Percentiles rank a stretch among this genome's conserved stretches.
Conservation (phyloP, 257 asterid species). For the Solanum lignicaule region DNA sequence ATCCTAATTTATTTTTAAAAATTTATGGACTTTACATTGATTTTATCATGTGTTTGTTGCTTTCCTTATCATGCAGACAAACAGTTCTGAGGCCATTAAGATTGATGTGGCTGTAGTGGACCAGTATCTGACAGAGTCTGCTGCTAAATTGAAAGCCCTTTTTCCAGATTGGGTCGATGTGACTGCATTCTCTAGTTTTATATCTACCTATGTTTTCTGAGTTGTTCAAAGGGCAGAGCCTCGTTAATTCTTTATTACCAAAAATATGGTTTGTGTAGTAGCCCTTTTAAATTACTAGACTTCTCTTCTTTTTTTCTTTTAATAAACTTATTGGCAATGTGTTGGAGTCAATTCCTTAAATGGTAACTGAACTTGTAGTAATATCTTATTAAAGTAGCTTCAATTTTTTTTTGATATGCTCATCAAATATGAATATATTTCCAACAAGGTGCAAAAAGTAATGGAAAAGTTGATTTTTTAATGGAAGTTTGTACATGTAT, state of each 20-base stretch:
- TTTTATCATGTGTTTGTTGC: neutral
- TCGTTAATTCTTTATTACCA: neutral
- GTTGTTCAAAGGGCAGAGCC: slow-evolving; percentile 7
- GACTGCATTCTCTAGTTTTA: slow-evolving; percentile 63
- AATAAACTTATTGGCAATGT: neutral
- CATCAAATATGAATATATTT: neutral
- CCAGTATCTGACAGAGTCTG: slow-evolving; percentile 42
- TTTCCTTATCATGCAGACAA: slow-evolving; percentile 40
- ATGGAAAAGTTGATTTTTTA: neutral
- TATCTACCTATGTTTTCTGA: slow-evolving; percentile 48
- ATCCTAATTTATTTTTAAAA: neutral
- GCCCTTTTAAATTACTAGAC: neutral
- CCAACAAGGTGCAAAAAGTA: neutral
- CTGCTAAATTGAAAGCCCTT: slow-evolving; percentile 60
- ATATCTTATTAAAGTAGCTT: neutral
- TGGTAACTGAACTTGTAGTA: neutral
- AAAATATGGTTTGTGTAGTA: neutral
- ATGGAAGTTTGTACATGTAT: neutral
- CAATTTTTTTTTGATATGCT: neutral
- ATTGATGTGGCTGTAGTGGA: slow-evolving; percentile 76
- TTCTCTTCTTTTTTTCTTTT: neutral
- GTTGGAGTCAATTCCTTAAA: neutral
- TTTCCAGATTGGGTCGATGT: slow-evolving; percentile 91
- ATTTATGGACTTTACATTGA: neutral
- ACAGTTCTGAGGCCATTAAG: slow-evolving; percentile 46